Conservation (phyloP, 805 yeast species). For the Brettanomyces custersianus region DNA sequence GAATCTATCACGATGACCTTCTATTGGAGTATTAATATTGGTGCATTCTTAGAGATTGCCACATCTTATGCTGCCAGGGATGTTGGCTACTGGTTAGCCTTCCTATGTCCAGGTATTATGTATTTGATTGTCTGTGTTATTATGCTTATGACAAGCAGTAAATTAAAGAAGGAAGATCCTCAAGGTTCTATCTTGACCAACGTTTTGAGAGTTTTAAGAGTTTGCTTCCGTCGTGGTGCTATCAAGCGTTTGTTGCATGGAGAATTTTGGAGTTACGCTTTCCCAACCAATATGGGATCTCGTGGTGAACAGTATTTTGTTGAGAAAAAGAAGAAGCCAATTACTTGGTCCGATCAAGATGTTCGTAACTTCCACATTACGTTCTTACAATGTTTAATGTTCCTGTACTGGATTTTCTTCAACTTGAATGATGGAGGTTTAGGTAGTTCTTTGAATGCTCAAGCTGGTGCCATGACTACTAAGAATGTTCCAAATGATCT, state of each 20-base stretch:
- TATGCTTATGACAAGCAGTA: slow-evolving; percentile 27
- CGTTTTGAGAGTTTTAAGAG: slow-evolving; percentile 30
- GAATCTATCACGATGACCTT: slow-evolving; percentile 33
- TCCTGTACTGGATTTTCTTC: slow-evolving; percentile 31
- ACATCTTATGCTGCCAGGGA: slow-evolving; percentile 42
- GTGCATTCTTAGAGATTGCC: slow-evolving; percentile 44
- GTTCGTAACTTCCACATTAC: slow-evolving; percentile 38
- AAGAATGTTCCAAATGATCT: slow-evolving; percentile 50
- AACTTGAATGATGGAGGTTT: slow-evolving; percentile 39
- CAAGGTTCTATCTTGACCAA: slow-evolving; percentile 40
- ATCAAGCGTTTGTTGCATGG: slow-evolving; percentile 30
- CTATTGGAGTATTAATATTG: slow-evolving; percentile 48
- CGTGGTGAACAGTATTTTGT: slow-evolving; percentile 31
- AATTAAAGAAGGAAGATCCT: slow-evolving; percentile 26
- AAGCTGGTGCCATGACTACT: slow-evolving; percentile 45
- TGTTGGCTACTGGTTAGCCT: slow-evolving; percentile 48
- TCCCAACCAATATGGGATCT: slow-evolving; percentile 33
- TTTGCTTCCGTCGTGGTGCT: slow-evolving; percentile 35
- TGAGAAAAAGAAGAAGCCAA: slow-evolving; percentile 24
- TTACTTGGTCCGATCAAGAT: slow-evolving; percentile 33
- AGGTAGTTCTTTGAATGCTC: slow-evolving; percentile 39
- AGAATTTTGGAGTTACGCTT: slow-evolving; percentile 41
- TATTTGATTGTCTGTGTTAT: slow-evolving; percentile 44
- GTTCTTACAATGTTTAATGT: slow-evolving; percentile 35
- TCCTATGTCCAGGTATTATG: slow-evolving; percentile 45